Percentiles rank a stretch among this genome's conserved stretches.
Conservation (phyloP, 108 stramenopile species). For the Conticribra weissflogii region DNA sequence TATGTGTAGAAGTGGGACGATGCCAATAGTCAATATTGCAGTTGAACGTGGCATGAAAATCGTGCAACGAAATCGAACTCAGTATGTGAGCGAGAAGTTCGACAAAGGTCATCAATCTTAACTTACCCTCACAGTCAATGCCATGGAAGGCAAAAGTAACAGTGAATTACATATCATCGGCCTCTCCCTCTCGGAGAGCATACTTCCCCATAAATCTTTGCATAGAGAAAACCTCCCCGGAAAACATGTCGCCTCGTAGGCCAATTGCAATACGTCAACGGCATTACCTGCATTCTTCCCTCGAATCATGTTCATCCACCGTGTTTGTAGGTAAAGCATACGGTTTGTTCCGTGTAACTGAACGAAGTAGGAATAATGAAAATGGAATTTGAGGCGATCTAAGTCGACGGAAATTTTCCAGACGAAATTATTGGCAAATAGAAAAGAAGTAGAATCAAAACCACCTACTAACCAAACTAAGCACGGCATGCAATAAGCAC, state of each 20-base stretch:
- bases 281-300: conserved; percentile 26
- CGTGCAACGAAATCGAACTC: too few relatives aligned
- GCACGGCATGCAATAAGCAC: too few relatives aligned
- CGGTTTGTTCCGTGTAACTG: not conserved
- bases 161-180: conserved; percentile 25
- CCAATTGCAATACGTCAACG: conserved; percentile 25
- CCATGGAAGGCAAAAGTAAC: conserved; percentile 15
- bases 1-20: not conserved
- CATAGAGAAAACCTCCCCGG: conserved; percentile 23
- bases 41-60: too few relatives aligned
- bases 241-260: conserved; percentile 26
- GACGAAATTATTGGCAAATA: too few relatives aligned
- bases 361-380: too few relatives aligned
- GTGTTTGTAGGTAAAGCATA: not conserved
- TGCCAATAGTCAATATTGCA: not conserved
- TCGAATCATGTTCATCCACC: not conserved
- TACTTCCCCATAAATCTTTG: conserved; percentile 17
- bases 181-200: conserved; percentile 7
- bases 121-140: not conserved
- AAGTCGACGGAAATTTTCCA: too few relatives aligned
- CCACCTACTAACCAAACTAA: too few relatives aligned
- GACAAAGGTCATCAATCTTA: not conserved
- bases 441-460: not conserved
- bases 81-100: too few relatives aligned
- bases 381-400: too few relatives aligned